Percentiles rank a stretch among this genome's conserved stretches.
Conservation (phyloP, 2,329 filamentous ascomycete genomes). For the Sclerotiophoma versabilis region DNA sequence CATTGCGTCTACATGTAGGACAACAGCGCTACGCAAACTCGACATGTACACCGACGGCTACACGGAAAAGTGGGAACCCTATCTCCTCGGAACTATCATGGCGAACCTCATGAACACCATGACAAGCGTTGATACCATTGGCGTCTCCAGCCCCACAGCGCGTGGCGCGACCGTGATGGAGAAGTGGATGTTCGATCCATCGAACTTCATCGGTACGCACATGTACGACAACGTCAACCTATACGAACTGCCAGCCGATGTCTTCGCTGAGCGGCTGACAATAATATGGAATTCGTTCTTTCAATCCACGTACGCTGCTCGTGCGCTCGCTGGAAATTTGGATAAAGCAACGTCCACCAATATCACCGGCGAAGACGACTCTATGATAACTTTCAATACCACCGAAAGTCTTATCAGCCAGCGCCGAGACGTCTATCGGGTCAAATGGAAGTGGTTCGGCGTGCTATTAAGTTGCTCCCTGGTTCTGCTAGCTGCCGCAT, state of each 20-base stretch:
- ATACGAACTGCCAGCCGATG: conserved; percentile 23
- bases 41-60: conserved; percentile 26
- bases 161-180: conserved; percentile 35
- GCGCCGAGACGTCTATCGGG: conserved; percentile 24
- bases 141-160: conserved; percentile 4
- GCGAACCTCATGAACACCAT: conserved; percentile 18
- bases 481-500: conserved; percentile 34
- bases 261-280: conserved; percentile 31
- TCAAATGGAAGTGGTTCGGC: conserved; percentile 38
- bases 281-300: conserved; percentile 40
- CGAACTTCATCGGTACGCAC: conserved; percentile 28
- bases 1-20: conserved; percentile 25
- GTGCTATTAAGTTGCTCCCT: conserved; percentile 32
- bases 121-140: conserved; percentile 29
- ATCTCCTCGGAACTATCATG: conserved; percentile 12
- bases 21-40: conserved; percentile 29
- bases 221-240: conserved; percentile 26
- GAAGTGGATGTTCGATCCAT: conserved; percentile 33
- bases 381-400: conserved; percentile 24
- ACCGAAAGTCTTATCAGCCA: conserved; percentile 17
- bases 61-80: conserved; percentile 16
- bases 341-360: conserved; percentile 24
- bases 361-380: conserved; percentile 2
- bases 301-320: conserved; percentile 37
- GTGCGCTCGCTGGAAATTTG: conserved; percentile 22